Evolutionary conservation across 441 rosid genomes (phyloP).

Genomic region (Viola pubescens): DNA sequence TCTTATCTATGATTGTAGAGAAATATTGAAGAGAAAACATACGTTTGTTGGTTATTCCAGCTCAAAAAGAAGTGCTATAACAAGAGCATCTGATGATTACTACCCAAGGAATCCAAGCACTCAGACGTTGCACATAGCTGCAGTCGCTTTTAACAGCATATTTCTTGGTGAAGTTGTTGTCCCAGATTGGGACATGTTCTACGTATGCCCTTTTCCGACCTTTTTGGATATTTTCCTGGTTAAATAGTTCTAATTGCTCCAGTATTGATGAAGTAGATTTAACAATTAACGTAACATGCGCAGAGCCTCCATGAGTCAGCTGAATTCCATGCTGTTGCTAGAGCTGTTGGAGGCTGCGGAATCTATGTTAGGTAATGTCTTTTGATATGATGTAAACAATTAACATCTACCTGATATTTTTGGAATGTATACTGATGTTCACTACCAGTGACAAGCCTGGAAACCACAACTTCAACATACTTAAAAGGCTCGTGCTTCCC

Average conservation of each 20-base stretch:
- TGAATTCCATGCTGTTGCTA: slow-evolving; percentile 49
- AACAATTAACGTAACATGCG: slow-evolving; percentile 9
- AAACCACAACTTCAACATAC: slow-evolving; percentile 42
- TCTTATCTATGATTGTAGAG: background rate
- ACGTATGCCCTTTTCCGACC: slow-evolving; percentile 23
- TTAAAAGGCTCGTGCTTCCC: slow-evolving; percentile 42
- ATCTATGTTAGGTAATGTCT: slow-evolving; percentile 39
- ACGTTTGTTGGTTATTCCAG: slow-evolving; percentile 20
- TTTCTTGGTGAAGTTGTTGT: slow-evolving; percentile 56
- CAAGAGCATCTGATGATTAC: slow-evolving; percentile 54
- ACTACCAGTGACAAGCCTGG: slow-evolving; percentile 48
- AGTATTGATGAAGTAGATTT: background rate
- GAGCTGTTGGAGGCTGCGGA: slow-evolving; percentile 58
- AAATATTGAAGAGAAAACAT: too few relatives aligned
- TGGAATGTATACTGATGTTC: background rate
- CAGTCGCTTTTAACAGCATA: slow-evolving; percentile 48
- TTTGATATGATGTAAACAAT: too few relatives aligned
- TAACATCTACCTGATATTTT: background rate
- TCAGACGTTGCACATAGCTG: slow-evolving; percentile 46
- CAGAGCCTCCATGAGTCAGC: slow-evolving; percentile 55
- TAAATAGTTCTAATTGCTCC: too few relatives aligned
- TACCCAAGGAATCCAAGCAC: slow-evolving; percentile 39
- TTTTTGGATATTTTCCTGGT: background rate
- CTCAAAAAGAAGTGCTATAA: slow-evolving; percentile 39
- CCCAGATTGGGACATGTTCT: slow-evolving; percentile 65